Conservation (phyloP, 441 rosid species). For the Adansonia madagascariensis region DNA sequence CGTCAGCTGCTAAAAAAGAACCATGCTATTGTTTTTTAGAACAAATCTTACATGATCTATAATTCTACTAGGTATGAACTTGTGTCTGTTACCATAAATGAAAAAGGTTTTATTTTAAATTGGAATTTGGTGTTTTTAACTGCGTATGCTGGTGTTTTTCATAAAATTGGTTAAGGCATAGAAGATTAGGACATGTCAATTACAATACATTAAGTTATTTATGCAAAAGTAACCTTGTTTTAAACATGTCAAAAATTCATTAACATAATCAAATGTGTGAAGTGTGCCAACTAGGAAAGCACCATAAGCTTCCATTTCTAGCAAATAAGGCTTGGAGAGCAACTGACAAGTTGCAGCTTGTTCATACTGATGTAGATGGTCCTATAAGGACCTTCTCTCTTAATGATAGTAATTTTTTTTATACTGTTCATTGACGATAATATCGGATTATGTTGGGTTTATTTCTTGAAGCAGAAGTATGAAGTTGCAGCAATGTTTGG, state of each 20-base stretch:
- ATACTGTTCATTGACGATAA: not conserved
- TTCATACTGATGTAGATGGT: not conserved
- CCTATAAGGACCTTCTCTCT: not conserved
- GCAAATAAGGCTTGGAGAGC: not conserved
- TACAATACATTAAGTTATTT: not conserved
- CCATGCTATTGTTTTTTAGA: no score
- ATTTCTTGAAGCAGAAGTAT: not conserved
- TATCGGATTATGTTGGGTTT: not conserved
- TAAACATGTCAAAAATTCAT: not conserved
- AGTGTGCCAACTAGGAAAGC: not conserved
- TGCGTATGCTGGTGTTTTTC: not conserved
- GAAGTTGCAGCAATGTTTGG: not conserved
- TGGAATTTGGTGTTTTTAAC: not conserved
- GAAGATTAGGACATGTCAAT: not conserved
- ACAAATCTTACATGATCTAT: no score
- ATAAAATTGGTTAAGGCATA: not conserved
- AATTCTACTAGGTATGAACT: no score
- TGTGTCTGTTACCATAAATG: not conserved
- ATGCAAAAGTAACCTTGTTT: no score
- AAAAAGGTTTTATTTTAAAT: no score
- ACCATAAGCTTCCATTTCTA: not conserved
- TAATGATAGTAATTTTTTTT: no score
- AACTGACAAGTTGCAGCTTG: not conserved
- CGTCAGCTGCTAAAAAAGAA: not conserved
- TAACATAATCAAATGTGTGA: no score